Evolutionary conservation across 2,329 filamentous ascomycete species (phyloP).

Genomic region (Penicillium sp.): DNA sequence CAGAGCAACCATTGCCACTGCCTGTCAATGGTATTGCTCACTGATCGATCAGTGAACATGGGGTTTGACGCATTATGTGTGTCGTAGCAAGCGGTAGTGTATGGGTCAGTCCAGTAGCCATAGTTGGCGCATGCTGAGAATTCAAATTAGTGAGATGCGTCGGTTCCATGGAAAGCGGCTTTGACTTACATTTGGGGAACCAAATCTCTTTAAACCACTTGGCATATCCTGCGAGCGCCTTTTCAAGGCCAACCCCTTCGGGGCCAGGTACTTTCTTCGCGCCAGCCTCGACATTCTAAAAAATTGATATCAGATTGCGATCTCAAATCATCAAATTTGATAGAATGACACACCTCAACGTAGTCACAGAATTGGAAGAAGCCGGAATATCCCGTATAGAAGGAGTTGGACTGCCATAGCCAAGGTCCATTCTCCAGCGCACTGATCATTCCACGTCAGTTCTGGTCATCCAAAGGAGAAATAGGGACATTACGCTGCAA

Average conservation of each 20-base stretch:
- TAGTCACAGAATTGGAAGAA: conserved; percentile 53
- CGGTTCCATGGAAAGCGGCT: not conserved
- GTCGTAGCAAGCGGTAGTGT: conserved; percentile 53
- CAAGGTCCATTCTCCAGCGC: conserved; percentile 57
- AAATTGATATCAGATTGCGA: conserved; percentile 8
- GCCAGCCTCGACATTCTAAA: conserved; percentile 32
- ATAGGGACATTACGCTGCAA: conserved; percentile 34
- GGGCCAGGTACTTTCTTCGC: conserved; percentile 32
- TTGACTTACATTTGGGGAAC: conserved; percentile 50
- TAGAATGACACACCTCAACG: conserved; percentile 43
- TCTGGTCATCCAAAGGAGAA: not conserved
- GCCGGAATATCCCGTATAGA: conserved; percentile 48
- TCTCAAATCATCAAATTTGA: not conserved
- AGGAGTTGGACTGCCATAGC: conserved; percentile 57
- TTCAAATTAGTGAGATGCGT: not conserved
- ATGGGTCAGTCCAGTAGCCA: conserved; percentile 48
- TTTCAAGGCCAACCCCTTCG: conserved; percentile 54
- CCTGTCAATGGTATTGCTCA: conserved; percentile 48
- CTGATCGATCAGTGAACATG: conserved; percentile 51
- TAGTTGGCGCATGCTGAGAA: conserved; percentile 47
- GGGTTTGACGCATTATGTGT: conserved; percentile 52
- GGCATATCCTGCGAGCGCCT: conserved; percentile 55
- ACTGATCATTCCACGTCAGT: conserved; percentile 22
- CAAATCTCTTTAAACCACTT: conserved; percentile 50
- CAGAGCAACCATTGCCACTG: conserved; percentile 63